Base-by-base conservation (phyloP, 768 basidiomycete genomes). In the Termitomyces titanicus region DNA sequence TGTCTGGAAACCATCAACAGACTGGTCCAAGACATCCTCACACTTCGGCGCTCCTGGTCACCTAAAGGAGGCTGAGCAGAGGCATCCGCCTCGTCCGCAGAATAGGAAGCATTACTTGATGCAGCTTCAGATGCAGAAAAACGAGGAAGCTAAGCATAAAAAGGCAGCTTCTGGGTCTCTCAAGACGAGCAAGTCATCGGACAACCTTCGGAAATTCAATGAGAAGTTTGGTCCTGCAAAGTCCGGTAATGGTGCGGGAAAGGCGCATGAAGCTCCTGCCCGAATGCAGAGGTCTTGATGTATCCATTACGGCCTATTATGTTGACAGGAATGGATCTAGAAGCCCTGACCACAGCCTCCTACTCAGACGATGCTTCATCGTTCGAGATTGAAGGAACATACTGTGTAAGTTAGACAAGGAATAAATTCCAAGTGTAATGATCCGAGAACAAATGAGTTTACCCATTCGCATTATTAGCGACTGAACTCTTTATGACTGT, bases 71-170 rank as follows among this genome's bases (percentile, higher is more conserved):
- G 13, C 29, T 12, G 34, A 54, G 11, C 34, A 54, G 24, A 45
- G 53, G 24, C 18, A 54, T 5, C 53, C 53, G 5, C 44, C 53
- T 27, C 44, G 44, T 24, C 44, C 43, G 5, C 53, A 54, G 34
- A 38, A 54, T 17, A n/a, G 38, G 7, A 44, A 38, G 1, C 53
- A 54, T 13, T 46, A 46, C 45, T 27, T 54, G 53, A 24, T 38
- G 24, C 53, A 54, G 22, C 35, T 37, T 10, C 2, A 37, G 33
- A 22, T 24, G 8, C 20, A 51, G 50, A 25, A 51, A 8, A 18
- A n/a, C 15, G 15, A 35, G 11, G 50, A 37, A 24, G 40, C 22
- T 13, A 22, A 51, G 34, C 35, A 31, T 9, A 20, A 27, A 29
- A 24, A 46, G 29, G 24, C 45, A 15, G 25, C 9, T 29, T 15